These are phyloP conservation scores for Pichia norvegensis DNA, from an alignment of 1,139 yeast species.

Conservation along the genomic window DNA sequence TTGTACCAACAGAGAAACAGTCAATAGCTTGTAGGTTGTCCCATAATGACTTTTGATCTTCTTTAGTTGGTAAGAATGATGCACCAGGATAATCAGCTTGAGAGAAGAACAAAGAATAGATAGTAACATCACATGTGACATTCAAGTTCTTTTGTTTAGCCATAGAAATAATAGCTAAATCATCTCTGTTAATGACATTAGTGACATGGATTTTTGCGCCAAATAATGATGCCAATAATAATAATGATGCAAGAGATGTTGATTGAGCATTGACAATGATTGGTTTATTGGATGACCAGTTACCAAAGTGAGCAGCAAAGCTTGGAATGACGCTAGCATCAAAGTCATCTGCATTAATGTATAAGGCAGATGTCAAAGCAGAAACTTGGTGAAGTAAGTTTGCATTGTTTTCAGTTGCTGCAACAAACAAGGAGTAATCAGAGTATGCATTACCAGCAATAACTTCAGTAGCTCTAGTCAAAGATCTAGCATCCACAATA, in stretches of 20 bases:
- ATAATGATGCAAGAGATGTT: slow-evolving; percentile 83
- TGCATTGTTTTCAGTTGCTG: slow-evolving; percentile 70
- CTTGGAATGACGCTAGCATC: slow-evolving; percentile 61
- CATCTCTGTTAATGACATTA: slow-evolving; percentile 74
- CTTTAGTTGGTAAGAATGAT: slow-evolving; percentile 65
- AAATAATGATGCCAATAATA: slow-evolving; percentile 84
- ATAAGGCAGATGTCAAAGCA: slow-evolving; percentile 66
- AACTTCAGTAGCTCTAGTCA: slow-evolving; percentile 54
- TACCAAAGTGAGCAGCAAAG: slow-evolving; percentile 68
- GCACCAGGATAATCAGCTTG: slow-evolving; percentile 67
- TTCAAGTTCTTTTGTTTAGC: slow-evolving; percentile 74
- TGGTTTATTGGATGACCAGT: slow-evolving; percentile 82
- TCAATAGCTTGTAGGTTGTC: slow-evolving; percentile 63
- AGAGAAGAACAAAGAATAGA: slow-evolving; percentile 69
- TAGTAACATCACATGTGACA: slow-evolving; percentile 87
- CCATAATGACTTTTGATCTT: slow-evolving; percentile 83
- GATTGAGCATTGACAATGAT: slow-evolving; percentile 89
- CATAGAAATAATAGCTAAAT: slow-evolving; percentile 74
- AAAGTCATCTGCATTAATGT: slow-evolving; percentile 72
- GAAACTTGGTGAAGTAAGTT: slow-evolving; percentile 56
- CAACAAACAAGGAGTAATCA: slow-evolving; percentile 75
- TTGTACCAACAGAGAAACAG: slow-evolving; percentile 77
- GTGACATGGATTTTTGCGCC: slow-evolving; percentile 83
- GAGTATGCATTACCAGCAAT: slow-evolving; percentile 56
- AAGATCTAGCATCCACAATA: slow-evolving; percentile 56